Evolutionary conservation across 345 rosid species (phyloP).

Genomic region (Hibiscus syriacus): DNA sequence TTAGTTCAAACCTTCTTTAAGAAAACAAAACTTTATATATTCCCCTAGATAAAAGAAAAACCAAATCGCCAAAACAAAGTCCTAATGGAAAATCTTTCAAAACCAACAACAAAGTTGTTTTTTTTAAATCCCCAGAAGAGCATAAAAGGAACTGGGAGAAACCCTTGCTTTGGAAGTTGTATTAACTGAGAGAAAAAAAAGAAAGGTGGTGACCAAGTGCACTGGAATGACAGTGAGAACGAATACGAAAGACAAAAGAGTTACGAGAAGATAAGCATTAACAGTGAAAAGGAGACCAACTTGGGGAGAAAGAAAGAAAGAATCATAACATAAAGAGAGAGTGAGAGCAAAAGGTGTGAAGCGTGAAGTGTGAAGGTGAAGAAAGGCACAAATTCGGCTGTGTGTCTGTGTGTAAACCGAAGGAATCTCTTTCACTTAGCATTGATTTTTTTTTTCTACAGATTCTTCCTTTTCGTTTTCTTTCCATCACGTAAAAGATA

Average conservation of each 20-base stretch:
- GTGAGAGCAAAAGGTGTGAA: constrained; percentile 1
- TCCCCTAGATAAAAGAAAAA: constrained; percentile 12
- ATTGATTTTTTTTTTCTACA: constrained; percentile 10
- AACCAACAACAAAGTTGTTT: constrained; percentile 4
- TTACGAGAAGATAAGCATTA: constrained; percentile 19
- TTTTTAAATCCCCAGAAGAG: constrained; percentile 3
- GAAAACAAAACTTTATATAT: no score
- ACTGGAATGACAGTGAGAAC: constrained; percentile 1
- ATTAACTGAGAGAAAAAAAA: not conserved
- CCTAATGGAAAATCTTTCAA: constrained; percentile 16
- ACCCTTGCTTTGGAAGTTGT: not conserved
- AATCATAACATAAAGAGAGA: constrained; percentile 5
- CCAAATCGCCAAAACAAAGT: constrained; percentile 23
- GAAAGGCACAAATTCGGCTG: constrained; percentile 18
- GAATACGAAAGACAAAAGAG: not conserved
- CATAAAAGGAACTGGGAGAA: not conserved
- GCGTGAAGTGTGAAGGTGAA: constrained; percentile 14
- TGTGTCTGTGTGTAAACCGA: not conserved
- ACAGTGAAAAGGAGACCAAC: constrained; percentile 10
- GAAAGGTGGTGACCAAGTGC: not conserved
- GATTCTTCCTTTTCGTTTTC: constrained; percentile 6
- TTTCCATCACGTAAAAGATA: constrained; percentile 34
- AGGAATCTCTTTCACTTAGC: constrained; percentile 26
- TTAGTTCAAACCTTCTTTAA: no score
- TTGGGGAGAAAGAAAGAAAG: constrained; percentile 3